Evolutionary conservation across 1,284 basidiomycete species (phyloP).

Genomic region (Sanghuangporus weigelae): DNA sequence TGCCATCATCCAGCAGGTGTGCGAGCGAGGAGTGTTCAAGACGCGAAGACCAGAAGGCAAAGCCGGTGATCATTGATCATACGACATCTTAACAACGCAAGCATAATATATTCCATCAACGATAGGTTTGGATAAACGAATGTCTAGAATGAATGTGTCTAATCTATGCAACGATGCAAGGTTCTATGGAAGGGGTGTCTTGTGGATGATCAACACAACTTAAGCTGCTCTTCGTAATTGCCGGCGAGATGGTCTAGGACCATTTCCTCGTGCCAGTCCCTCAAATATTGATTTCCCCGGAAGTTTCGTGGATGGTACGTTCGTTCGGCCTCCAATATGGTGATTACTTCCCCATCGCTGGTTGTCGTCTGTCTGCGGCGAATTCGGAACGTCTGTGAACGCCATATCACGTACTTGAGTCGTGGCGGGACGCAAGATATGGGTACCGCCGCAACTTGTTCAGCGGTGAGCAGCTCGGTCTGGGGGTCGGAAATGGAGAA

Average conservation of each 20-base stretch:
- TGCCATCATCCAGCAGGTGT: constrained; percentile 45
- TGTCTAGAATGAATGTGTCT: background rate
- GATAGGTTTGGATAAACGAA: background rate
- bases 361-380: background rate
- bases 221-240: constrained; percentile 4
- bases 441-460: background rate
- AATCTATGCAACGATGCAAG: background rate
- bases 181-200: background rate
- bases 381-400: constrained; percentile 7
- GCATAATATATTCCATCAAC: background rate
- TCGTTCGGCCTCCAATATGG: background rate
- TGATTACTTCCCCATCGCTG: background rate
- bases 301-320: constrained; percentile 6
- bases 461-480: background rate
- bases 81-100: background rate
- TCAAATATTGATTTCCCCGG: background rate
- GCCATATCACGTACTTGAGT: constrained; percentile 10
- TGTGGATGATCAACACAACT: background rate
- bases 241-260: constrained; percentile 3
- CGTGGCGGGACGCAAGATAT: background rate
- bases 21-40: constrained; percentile 58
- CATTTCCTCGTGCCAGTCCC: constrained; percentile 16
- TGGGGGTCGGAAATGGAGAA: constrained; percentile 7
- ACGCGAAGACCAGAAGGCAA: constrained; percentile 69
- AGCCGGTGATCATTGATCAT: constrained; percentile 27